These are phyloP conservation scores for Neopestalotiopsis clavispora DNA, from an alignment of 2,329 filamentous ascomycete species.

Conservation along the genomic window DNA sequence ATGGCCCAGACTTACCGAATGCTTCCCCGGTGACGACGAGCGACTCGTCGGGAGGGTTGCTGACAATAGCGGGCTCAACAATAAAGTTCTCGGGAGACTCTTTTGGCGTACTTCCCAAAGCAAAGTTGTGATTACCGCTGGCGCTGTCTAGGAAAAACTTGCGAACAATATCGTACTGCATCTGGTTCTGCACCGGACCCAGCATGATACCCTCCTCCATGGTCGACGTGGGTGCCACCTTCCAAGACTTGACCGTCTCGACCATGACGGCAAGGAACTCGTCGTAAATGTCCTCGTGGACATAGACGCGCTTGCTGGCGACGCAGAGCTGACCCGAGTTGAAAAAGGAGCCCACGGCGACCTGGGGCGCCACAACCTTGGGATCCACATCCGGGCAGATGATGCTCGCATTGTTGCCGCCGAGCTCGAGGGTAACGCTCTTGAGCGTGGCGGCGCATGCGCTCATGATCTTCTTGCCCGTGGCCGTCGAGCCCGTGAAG, in stretches of 20 bases:
- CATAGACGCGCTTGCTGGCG: constrained; percentile 13
- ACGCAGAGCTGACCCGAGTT: constrained; percentile 17
- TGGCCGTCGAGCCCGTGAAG: constrained; percentile 58
- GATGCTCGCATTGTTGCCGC: constrained; percentile 59
- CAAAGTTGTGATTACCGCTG: constrained; percentile 24
- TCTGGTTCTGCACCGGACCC: constrained; percentile 28
- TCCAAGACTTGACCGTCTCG: constrained; percentile 21
- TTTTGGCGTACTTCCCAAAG: constrained; percentile 16
- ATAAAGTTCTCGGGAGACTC: constrained; percentile 18
- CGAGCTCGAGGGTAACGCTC: constrained; percentile 59
- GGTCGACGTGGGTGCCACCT: constrained; percentile 7
- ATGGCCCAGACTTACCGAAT: constrained; percentile 21
- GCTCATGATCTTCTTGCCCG: constrained; percentile 61
- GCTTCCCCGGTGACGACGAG: constrained; percentile 28
- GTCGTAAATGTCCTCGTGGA: constrained; percentile 23
- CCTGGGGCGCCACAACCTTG: constrained; percentile 6
- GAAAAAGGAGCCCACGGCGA: constrained; percentile 9
- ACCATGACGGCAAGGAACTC: constrained; percentile 49
- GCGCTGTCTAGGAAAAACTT: constrained; percentile 30
- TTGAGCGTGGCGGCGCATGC: constrained; percentile 55
- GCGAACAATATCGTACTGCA: constrained; percentile 30
- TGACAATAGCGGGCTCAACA: constrained; percentile 26
- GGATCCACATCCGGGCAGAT: constrained; percentile 54
- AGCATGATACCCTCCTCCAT: constrained; percentile 19
- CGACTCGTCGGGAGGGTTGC: constrained; percentile 30